Conservation (phyloP, 768 basidiomycete genomes). For the Leccinum subtestaceum region DNA sequence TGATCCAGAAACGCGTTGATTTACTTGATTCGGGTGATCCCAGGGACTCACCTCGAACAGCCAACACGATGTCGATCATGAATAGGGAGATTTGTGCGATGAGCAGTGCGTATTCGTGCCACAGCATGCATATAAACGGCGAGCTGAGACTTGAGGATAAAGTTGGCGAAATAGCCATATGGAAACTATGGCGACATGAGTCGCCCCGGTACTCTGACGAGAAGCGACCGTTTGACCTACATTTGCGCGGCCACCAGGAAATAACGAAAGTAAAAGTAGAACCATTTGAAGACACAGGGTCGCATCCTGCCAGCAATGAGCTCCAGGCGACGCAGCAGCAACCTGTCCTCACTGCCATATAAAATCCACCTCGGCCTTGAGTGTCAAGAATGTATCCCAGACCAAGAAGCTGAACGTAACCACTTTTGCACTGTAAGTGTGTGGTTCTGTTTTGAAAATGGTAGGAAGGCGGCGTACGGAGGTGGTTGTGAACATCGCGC, state of each 20-base stretch:
- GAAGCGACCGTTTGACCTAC: conserved; percentile 1
- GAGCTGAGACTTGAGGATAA: conserved; percentile 11
- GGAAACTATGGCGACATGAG: conserved; percentile 5
- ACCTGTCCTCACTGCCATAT: conserved; percentile 30
- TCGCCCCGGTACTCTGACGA: not conserved
- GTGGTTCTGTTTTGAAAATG: not conserved
- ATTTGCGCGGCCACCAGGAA: conserved; percentile 8
- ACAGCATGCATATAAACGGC: conserved; percentile 5
- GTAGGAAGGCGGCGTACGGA: conserved; percentile 1
- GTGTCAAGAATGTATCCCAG: conserved; percentile 30
- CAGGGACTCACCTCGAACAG: conserved; percentile 21
- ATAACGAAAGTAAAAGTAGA: conserved; percentile 23
- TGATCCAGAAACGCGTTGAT: not conserved
- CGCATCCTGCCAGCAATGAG: conserved; percentile 9
- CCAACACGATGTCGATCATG: conserved; percentile 23
- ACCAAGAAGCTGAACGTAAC: conserved; percentile 26
- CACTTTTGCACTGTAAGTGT: conserved; percentile 14
- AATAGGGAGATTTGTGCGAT: conserved; percentile 9
- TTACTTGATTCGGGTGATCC: not conserved
- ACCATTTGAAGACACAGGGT: conserved; percentile 7
- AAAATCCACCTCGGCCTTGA: conserved; percentile 25
- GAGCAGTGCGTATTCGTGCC: conserved; percentile 3
- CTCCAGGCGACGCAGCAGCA: not conserved
- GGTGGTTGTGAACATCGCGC: conserved; percentile 8
- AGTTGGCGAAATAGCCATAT: conserved; percentile 2